These are phyloP conservation scores for Pistacia atlantica DNA, from an alignment of 345 rosid genomes.

Conservation along the genomic window DNA sequence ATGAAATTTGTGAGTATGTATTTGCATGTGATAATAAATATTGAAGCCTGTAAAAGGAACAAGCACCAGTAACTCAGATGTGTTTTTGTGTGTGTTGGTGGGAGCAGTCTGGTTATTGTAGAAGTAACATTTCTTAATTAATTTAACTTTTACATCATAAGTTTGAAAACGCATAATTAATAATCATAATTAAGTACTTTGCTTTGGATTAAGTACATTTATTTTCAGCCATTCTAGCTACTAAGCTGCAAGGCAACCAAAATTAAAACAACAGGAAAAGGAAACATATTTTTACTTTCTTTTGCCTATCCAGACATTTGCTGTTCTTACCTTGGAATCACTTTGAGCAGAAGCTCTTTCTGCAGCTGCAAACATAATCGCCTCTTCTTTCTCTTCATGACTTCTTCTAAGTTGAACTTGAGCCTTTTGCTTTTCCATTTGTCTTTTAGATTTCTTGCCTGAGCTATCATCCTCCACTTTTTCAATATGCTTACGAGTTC, in stretches of 20 bases:
- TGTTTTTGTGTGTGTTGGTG: neutral
- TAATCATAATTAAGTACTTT: neutral
- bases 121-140: conserved; percentile 3
- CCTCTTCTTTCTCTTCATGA: conserved; percentile 21
- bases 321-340: conserved; percentile 39
- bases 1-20: too few species aligned
- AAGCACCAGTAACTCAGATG: neutral
- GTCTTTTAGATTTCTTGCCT: conserved; percentile 19
- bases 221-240: conserved; percentile 3
- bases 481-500: conserved; percentile 11
- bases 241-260: neutral
- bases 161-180: conserved; percentile 6
- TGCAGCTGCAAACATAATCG: conserved; percentile 1
- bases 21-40: neutral
- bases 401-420: conserved; percentile 14
- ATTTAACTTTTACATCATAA: conserved; percentile 8
- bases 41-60: neutral
- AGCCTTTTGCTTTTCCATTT: conserved; percentile 14
- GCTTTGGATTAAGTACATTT: neutral
- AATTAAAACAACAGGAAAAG: neutral
- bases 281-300: conserved; percentile 15
- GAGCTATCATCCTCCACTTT: conserved; percentile 13
- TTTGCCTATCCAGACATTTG: conserved; percentile 32
- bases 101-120: neutral
- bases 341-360: conserved; percentile 26